A percentile compares a stretch with the other conserved stretches of the same genome.
Conservation (phyloP, 1,284 basidiomycete genomes). For the Porogramme epimiltina region DNA sequence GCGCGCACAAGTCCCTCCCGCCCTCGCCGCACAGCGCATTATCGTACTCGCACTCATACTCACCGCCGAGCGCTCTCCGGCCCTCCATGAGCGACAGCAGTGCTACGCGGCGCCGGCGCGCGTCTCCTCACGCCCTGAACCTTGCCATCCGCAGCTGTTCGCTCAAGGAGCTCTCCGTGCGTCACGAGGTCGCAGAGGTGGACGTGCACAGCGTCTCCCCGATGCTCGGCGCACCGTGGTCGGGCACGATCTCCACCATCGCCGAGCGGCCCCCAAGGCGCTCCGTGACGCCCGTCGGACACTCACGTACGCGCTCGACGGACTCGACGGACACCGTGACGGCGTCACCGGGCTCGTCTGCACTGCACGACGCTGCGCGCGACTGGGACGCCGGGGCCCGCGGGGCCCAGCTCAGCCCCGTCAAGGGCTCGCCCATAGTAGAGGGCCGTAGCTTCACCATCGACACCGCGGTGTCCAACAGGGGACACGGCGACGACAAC, state of each 20-base stretch:
- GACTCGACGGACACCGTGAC: slow-evolving; percentile 24
- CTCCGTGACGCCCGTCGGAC: background rate
- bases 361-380: slow-evolving; percentile 8
- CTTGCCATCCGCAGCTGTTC: slow-evolving; percentile 12
- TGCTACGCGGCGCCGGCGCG: too few species aligned
- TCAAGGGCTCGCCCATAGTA: background rate
- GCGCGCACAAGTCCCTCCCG: slow-evolving; percentile 21
- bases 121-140: slow-evolving; percentile 6
- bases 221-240: slow-evolving; percentile 15
- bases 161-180: background rate
- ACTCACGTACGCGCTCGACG: slow-evolving; percentile 6
- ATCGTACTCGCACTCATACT: background rate
- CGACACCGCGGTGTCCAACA: background rate
- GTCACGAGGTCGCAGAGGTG: background rate
- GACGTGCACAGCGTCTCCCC: background rate
- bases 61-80: too few species aligned
- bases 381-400: slow-evolving; percentile 1
- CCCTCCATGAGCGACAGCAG: too few species aligned
- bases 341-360: slow-evolving; percentile 12
- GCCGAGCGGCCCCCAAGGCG: background rate
- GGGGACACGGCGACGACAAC: background rate
- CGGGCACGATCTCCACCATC: background rate
- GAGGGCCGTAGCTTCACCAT: slow-evolving; percentile 6
- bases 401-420: background rate
- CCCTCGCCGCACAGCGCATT: slow-evolving; percentile 12